Percentiles rank a stretch among this genome's conserved stretches.
phyloP scores from a whole-genome alignment of 2,329 filamentous ascomycete species.

The Sporothrix protearum region DNA sequence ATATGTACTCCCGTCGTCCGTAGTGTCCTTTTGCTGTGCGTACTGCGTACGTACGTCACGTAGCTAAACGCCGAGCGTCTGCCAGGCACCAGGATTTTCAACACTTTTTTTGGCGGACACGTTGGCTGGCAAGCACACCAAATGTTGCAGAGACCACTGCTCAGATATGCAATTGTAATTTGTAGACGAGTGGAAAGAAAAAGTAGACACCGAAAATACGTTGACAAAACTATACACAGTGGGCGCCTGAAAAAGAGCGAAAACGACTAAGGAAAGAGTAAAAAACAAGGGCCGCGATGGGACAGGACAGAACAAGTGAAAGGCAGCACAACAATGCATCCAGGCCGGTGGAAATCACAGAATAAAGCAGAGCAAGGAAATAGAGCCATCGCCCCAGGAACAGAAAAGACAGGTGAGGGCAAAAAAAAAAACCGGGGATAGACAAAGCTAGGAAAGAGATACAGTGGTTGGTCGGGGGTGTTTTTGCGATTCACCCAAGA shows the following conservation, averaged over 20 bases:
- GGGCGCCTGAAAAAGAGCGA: background rate
- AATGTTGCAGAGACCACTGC: too few relatives aligned
- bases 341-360: background rate
- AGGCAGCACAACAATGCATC: background rate
- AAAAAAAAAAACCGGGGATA: background rate
- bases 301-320: background rate
- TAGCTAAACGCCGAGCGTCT: background rate
- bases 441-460: background rate
- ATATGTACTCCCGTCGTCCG: too few relatives aligned
- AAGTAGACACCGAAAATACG: background rate
- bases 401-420: too few relatives aligned
- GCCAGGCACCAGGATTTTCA: constrained; percentile 23
- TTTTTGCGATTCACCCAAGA: background rate
- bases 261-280: too few relatives aligned
- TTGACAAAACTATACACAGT: background rate
- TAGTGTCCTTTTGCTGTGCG: background rate
- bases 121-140: background rate
- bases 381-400: background rate
- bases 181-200: constrained; percentile 21
- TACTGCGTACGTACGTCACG: constrained; percentile 19
- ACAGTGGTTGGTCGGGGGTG: background rate
- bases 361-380: background rate
- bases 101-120: background rate
- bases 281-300: background rate
- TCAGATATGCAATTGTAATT: background rate